Conservation (phyloP, 108 stramenopile genomes). For the Cyclotella choctawhatcheeana region DNA sequence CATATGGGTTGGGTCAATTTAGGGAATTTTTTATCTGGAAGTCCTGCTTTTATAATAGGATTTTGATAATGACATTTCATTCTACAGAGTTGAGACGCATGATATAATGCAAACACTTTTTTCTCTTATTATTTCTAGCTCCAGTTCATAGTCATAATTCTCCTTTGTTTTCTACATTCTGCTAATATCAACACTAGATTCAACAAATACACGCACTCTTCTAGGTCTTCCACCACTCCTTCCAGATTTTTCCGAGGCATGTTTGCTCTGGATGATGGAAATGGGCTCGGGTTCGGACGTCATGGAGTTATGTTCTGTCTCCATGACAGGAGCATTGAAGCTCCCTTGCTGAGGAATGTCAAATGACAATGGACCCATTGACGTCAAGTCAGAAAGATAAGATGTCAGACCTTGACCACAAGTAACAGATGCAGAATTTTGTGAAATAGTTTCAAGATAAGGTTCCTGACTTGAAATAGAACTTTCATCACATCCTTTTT, state of each 20-base stretch:
- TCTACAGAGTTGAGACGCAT: too few species aligned
- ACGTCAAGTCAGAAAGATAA: constrained; percentile 4
- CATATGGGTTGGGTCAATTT: too few species aligned
- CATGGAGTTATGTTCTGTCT: neutral
- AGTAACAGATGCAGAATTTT: neutral
- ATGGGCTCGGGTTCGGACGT: neutral
- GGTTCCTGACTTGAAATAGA: neutral
- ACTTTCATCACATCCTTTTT: neutral
- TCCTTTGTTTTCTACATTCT: neutral
- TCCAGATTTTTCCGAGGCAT: neutral
- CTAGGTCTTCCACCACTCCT: neutral
- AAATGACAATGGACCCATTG: neutral
- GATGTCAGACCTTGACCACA: neutral
- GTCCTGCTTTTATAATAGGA: too few species aligned
- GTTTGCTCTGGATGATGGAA: neutral
- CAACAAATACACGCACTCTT: neutral
- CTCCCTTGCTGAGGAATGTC: neutral
- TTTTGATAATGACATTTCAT: too few species aligned
- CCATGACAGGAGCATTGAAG: neutral
- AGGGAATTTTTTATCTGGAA: too few species aligned
- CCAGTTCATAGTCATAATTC: too few species aligned
- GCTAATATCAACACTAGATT: neutral
- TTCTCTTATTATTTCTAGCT: too few species aligned
- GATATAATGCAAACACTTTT: too few species aligned
- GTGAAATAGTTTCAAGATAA: constrained; percentile 10